Evolutionary conservation across 2,329 filamentous ascomycete genomes (phyloP).

Genomic region (Xylariaceae sp.): DNA sequence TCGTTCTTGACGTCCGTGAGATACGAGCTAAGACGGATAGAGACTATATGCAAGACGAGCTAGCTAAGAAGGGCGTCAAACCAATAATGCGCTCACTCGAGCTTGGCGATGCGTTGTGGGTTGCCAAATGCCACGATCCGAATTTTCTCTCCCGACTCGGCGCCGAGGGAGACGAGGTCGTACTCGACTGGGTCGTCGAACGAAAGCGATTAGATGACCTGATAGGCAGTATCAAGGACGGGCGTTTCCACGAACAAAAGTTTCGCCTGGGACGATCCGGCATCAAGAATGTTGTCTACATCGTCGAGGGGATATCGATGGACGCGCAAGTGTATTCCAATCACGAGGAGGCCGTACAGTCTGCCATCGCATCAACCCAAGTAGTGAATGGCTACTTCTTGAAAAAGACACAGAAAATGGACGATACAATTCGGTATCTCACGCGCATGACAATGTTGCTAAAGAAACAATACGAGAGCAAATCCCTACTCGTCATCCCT

Average conservation of each 20-base stretch:
- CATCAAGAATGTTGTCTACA: conserved; percentile 75
- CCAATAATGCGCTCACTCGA: conserved; percentile 71
- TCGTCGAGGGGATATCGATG: conserved; percentile 74
- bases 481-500: conserved; percentile 65
- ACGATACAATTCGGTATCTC: conserved; percentile 78
- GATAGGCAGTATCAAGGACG: conserved; percentile 79
- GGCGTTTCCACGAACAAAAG: conserved; percentile 82
- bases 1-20: conserved; percentile 76
- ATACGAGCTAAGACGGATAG: conserved; percentile 72
- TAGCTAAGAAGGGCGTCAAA: conserved; percentile 65
- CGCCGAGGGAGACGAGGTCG: conserved; percentile 67
- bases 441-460: conserved; percentile 71
- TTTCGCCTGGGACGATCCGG: conserved; percentile 75
- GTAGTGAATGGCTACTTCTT: conserved; percentile 80
- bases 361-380: conserved; percentile 75
- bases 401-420: conserved; percentile 73
- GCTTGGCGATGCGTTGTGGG: conserved; percentile 77
- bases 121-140: conserved; percentile 70
- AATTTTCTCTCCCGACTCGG: conserved; percentile 58
- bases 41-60: conserved; percentile 75
- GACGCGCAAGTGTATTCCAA: conserved; percentile 55
- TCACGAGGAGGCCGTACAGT: conserved; percentile 69
- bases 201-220: conserved; percentile 80
- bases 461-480: conserved; percentile 64
- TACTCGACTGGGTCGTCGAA: conserved; percentile 81